Conservation (phyloP, 2,329 filamentous ascomycete genomes). For the Lecanicillium sp. region DNA sequence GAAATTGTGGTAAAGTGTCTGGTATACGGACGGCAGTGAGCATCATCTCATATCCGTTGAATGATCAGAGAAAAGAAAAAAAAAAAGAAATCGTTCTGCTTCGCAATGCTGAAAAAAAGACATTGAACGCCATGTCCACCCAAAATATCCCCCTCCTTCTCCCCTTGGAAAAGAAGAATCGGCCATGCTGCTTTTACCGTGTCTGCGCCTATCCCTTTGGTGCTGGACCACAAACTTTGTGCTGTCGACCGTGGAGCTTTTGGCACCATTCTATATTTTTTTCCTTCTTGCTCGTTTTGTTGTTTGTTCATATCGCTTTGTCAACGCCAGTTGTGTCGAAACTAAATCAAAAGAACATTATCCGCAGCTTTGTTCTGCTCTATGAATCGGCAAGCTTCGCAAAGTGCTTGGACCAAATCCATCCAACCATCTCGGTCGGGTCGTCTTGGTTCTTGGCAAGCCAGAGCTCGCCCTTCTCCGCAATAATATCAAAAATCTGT, state of each 20-base stretch:
- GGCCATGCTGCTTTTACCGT: background rate
- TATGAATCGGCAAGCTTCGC: constrained; percentile 55
- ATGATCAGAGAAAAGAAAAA: constrained; percentile 13
- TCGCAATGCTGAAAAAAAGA: constrained; percentile 12
- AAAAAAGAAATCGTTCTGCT: constrained; percentile 2
- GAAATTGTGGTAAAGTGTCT: too few relatives aligned
- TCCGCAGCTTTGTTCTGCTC: background rate
- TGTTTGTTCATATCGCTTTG: background rate
- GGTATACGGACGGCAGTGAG: too few relatives aligned
- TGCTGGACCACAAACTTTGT: constrained; percentile 3
- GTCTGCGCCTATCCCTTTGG: constrained; percentile 2
- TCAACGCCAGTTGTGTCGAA: constrained; percentile 2
- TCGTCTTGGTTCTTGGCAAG: constrained; percentile 97
- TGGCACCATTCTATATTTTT: constrained; percentile 1
- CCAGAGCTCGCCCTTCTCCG: constrained; percentile 96
- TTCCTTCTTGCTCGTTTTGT: too few relatives aligned
- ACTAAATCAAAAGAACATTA: background rate
- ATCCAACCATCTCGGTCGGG: constrained; percentile 68
- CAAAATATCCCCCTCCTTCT: constrained; percentile 2
- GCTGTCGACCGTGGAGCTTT: constrained; percentile 5
- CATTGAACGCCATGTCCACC: constrained; percentile 12
- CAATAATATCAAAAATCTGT: constrained; percentile 83
- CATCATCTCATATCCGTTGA: too few relatives aligned
- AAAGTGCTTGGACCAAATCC: constrained; percentile 99
- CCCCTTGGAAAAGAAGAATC: background rate